Conservation (phyloP, 345 rosid genomes). For the Sonneratia alba region DNA sequence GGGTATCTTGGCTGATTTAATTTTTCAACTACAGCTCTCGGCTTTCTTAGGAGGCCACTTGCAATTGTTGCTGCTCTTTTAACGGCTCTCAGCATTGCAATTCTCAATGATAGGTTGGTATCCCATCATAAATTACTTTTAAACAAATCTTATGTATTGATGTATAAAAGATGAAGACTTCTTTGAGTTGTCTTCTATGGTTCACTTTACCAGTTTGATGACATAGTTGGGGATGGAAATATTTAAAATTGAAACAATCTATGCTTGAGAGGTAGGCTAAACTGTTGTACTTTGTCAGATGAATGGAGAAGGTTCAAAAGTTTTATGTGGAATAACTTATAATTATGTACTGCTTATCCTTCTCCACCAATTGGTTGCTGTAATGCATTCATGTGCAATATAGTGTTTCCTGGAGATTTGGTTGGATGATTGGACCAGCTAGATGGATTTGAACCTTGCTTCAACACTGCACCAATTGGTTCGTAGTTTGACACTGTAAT, state of each 20-base stretch:
- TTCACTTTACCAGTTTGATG: background rate
- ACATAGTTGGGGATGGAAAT: background rate
- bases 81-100: conserved; percentile 61
- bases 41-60: conserved; percentile 78
- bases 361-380: too few relatives aligned
- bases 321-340: too few relatives aligned
- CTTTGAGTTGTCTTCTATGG: background rate
- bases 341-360: too few relatives aligned
- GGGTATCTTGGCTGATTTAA: background rate
- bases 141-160: background rate
- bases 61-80: conserved; percentile 66
- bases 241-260: too few relatives aligned
- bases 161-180: background rate
- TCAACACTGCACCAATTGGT: too few relatives aligned
- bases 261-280: too few relatives aligned
- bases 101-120: conserved; percentile 79
- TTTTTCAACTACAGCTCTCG: conserved; percentile 6
- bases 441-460: too few relatives aligned
- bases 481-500: too few relatives aligned
- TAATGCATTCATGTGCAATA: too few relatives aligned
- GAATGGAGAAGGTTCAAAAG: background rate
- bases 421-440: too few relatives aligned
- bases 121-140: background rate
- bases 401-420: too few relatives aligned
- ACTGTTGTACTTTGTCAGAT: too few relatives aligned